A percentile compares a stretch with the other conserved stretches of the same genome.
Conservation (phyloP, 176 grass and related monocot species). For the Cymbopogon citratus region DNA sequence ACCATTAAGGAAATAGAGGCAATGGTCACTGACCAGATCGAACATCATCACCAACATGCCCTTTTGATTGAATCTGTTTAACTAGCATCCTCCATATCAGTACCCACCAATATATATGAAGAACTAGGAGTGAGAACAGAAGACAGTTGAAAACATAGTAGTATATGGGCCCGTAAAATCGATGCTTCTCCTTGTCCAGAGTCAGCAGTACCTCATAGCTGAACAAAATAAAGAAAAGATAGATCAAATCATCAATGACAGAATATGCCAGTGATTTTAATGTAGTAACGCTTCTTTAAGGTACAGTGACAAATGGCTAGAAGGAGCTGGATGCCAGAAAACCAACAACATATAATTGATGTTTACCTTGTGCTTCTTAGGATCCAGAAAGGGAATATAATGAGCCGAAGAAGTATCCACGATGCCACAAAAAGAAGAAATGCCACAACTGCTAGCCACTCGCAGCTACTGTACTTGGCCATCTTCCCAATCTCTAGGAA, state of each 20-base stretch:
- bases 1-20: neutral
- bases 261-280: neutral
- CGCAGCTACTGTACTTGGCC: conserved; percentile 81
- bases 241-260: conserved; percentile 19
- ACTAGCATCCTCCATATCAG: conserved; percentile 83
- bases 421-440: conserved; percentile 78
- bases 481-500: conserved; percentile 92
- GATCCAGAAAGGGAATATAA: conserved; percentile 85
- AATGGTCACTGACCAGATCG: conserved; percentile 60
- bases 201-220: conserved; percentile 78
- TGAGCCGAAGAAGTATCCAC: conserved; percentile 79
- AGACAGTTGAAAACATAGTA: conserved; percentile 95
- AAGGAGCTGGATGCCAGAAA: conserved; percentile 4
- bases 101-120: conserved; percentile 93
- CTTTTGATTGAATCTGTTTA: conserved; percentile 80
- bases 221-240: conserved; percentile 20
- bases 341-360: neutral
- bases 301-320: neutral
- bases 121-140: conserved; percentile 76
- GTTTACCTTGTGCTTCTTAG: conserved; percentile 89
- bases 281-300: neutral
- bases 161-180: conserved; percentile 71
- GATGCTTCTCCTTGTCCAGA: conserved; percentile 64
- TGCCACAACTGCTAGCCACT: conserved; percentile 48
- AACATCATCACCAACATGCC: conserved; percentile 70